Evolutionary conservation across 1,284 basidiomycete species (phyloP).

Genomic region (Afroboletus lepidellus): DNA sequence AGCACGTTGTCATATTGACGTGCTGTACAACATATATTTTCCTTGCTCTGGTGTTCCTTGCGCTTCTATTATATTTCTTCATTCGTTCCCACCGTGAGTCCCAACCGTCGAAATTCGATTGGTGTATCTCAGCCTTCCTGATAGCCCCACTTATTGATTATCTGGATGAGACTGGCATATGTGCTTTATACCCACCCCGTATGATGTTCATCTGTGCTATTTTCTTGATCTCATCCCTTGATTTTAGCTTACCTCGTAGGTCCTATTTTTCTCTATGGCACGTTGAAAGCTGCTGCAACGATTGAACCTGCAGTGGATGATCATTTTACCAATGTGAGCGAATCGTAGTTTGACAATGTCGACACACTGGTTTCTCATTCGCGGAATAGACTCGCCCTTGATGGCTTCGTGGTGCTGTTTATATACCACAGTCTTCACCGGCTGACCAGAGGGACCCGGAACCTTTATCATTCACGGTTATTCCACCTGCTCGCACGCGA

Average conservation of each 20-base stretch:
- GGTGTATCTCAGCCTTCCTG: neutral
- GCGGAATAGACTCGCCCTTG: conserved; percentile 17
- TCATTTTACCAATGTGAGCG: conserved; percentile 16
- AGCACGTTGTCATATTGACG: neutral
- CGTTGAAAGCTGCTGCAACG: neutral
- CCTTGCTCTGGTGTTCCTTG: conserved; percentile 7
- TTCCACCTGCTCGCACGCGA: too few relatives aligned
- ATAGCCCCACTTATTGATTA: conserved; percentile 8
- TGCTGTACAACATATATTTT: conserved; percentile 11
- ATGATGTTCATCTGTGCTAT: conserved; percentile 1
- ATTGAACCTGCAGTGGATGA: conserved; percentile 14
- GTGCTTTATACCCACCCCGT: conserved; percentile 4
- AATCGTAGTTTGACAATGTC: neutral
- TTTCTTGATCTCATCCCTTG: neutral
- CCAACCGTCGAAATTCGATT: neutral
- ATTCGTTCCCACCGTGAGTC: conserved; percentile 8
- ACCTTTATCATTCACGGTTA: too few relatives aligned
- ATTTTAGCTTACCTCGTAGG: conserved; percentile 14
- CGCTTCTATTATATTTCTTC: neutral
- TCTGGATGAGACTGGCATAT: conserved; percentile 12
- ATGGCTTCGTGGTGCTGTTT: conserved; percentile 8
- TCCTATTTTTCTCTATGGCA: neutral
- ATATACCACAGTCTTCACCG: neutral
- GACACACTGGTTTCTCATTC: neutral
- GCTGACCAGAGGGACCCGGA: too few relatives aligned